These are phyloP conservation scores for Erysiphe pulchra DNA, from an alignment of 2,329 filamentous ascomycete genomes.

Conservation along the genomic window DNA sequence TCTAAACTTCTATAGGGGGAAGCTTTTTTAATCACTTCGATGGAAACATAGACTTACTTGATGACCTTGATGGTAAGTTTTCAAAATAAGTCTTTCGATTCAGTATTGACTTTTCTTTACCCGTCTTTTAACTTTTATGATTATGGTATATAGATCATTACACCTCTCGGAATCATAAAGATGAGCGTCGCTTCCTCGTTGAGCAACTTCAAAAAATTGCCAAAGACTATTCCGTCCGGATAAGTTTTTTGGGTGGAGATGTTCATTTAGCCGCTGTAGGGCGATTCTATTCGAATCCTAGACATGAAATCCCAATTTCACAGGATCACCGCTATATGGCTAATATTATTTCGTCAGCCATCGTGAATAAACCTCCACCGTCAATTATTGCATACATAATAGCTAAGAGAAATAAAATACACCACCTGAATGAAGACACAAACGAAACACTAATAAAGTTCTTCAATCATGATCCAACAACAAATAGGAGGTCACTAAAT, in stretches of 20 bases:
- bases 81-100: background rate
- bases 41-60: conserved; percentile 73
- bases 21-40: conserved; percentile 85
- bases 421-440: conserved; percentile 43
- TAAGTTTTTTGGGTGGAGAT: conserved; percentile 83
- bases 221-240: conserved; percentile 61
- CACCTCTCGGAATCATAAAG: conserved; percentile 75
- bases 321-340: conserved; percentile 84
- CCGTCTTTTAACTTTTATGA: background rate
- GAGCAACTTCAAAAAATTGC: conserved; percentile 63
- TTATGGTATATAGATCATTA: conserved; percentile 38
- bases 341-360: conserved; percentile 81
- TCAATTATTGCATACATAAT: conserved; percentile 72
- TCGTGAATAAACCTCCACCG: conserved; percentile 84
- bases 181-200: conserved; percentile 56
- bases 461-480: conserved; percentile 72
- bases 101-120: background rate
- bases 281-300: conserved; percentile 81
- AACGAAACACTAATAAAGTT: conserved; percentile 87
- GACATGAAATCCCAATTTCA: conserved; percentile 48
- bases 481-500: conserved; percentile 36
- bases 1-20: conserved; percentile 25
- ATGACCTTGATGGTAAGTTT: conserved; percentile 46
- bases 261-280: conserved; percentile 82
- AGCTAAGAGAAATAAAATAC: conserved; percentile 66